Conservation (phyloP, 345 rosid genomes). For the Euphorbia peplus region DNA sequence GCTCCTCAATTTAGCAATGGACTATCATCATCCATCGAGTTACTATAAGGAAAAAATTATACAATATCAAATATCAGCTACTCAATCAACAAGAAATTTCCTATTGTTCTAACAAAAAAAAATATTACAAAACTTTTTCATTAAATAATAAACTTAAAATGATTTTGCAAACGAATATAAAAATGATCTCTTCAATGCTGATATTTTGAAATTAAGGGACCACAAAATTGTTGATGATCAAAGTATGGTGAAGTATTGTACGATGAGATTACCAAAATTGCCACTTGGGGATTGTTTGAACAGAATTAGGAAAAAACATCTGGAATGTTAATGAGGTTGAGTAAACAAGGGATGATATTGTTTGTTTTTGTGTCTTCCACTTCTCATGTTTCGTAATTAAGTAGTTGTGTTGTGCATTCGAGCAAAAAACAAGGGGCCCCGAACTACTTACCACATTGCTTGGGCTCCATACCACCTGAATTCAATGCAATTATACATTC, state of each 20-base stretch:
- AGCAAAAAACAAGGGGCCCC: neutral
- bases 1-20: too few species aligned
- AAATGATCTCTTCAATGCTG: neutral
- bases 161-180: neutral
- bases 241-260: constrained; percentile 8
- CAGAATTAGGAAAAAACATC: constrained; percentile 13
- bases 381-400: neutral
- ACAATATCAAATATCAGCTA: too few species aligned
- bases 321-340: constrained; percentile 10
- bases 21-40: too few species aligned
- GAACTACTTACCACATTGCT: neutral
- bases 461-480: constrained; percentile 6
- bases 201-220: constrained; percentile 3
- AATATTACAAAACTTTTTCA: too few species aligned
- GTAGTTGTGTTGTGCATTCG: neutral
- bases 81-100: too few species aligned
- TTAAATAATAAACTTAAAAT: too few species aligned
- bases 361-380: neutral
- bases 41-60: too few species aligned
- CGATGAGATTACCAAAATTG: neutral
- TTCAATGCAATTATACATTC: neutral
- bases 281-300: constrained; percentile 1
- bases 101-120: too few species aligned
- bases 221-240: constrained; percentile 6
- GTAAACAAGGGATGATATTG: constrained; percentile 4